These are phyloP conservation scores for Artemisia tridentata DNA, from an alignment of 129 eudicot genomes.

Conservation along the genomic window DNA sequence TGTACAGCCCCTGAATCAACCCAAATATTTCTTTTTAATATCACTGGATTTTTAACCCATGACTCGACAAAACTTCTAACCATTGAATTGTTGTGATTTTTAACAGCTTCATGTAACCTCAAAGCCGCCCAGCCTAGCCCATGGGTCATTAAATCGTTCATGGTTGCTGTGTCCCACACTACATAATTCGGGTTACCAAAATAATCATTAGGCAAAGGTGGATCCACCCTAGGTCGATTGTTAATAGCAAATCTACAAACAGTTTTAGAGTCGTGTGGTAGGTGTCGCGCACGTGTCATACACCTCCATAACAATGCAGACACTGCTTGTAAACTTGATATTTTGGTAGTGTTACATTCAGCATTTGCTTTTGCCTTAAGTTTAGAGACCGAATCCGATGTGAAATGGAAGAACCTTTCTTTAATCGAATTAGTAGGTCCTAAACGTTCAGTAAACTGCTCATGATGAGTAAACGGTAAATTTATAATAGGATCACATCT, in stretches of 20 bases:
- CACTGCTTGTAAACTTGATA: constrained; percentile 40
- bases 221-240: constrained; percentile 23
- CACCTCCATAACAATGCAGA: constrained; percentile 42
- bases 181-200: constrained; percentile 30
- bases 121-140: constrained; percentile 38
- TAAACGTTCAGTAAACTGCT: neutral
- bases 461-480: neutral
- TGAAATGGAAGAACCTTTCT: constrained; percentile 35
- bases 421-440: neutral
- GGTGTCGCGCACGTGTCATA: constrained; percentile 18
- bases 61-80: neutral
- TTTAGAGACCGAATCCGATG: constrained; percentile 9
- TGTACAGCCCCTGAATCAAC: neutral
- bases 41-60: constrained; percentile 23
- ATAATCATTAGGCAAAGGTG: constrained; percentile 30
- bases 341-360: constrained; percentile 19
- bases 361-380: constrained; percentile 40
- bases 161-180: neutral
- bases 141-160: constrained; percentile 14
- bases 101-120: constrained; percentile 24
- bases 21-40: neutral
- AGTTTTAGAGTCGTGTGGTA: neutral
- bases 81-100: neutral
- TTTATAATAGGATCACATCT: constrained; percentile 4
- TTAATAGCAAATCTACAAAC: constrained; percentile 4